Percentiles rank a stretch among this genome's conserved stretches.
Conservation (phyloP, 1,284 basidiomycete species). For the Gastroboletus turbinatus region DNA sequence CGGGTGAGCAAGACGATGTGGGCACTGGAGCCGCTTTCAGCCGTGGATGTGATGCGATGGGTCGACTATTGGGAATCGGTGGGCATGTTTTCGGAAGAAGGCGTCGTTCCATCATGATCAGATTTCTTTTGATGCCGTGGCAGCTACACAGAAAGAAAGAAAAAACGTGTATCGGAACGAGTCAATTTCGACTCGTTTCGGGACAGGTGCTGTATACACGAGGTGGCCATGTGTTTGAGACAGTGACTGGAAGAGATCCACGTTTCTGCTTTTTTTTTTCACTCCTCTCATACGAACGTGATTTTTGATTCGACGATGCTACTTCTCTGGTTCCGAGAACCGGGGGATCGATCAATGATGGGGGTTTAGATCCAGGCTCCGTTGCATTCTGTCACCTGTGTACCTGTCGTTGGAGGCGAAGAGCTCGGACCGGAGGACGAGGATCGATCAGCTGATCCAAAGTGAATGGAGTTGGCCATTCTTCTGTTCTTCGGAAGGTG, state of each 20-base stretch:
- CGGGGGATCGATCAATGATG: not conserved
- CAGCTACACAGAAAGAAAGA: not conserved
- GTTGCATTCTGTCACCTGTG: not conserved
- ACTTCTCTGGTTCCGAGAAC: not conserved
- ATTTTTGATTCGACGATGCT: not conserved
- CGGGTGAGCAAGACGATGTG: slow-evolving; percentile 20
- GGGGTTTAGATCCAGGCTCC: not conserved
- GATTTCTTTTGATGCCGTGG: not conserved
- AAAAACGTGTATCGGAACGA: not conserved
- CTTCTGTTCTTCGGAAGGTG: not conserved
- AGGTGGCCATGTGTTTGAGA: not conserved
- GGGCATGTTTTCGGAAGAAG: slow-evolving; percentile 11
- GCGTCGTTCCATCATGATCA: not conserved
- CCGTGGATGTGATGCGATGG: slow-evolving; percentile 16
- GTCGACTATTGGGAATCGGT: slow-evolving; percentile 22
- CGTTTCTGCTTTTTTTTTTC: not conserved
- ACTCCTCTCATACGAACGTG: not conserved
- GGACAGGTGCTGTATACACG: not conserved
- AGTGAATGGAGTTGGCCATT: not conserved
- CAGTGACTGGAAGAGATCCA: not conserved
- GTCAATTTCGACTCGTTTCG: not conserved
- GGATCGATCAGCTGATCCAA: not conserved
- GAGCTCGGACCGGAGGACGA: slow-evolving; percentile 2
- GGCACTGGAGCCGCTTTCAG: slow-evolving; percentile 10
- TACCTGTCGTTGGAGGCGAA: not conserved